These are phyloP conservation scores for Scedosporium minutisporum DNA, from an alignment of 2,329 filamentous ascomycete species.

Conservation along the genomic window DNA sequence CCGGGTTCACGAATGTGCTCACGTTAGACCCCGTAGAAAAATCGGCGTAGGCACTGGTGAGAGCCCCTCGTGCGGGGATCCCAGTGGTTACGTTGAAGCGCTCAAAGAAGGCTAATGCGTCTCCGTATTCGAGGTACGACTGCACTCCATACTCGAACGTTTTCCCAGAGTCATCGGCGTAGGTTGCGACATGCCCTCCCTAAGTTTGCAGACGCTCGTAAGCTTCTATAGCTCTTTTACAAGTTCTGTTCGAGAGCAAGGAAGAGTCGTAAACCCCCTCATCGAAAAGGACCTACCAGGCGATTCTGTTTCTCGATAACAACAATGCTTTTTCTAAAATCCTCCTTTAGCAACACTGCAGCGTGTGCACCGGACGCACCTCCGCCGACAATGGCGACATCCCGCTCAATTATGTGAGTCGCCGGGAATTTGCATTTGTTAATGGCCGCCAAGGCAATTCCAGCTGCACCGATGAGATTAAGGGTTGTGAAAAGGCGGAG, in stretches of 20 bases:
- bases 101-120: constrained; percentile 32
- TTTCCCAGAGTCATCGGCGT: constrained; percentile 26
- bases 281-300: constrained; percentile 17
- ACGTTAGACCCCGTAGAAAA: constrained; percentile 22
- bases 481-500: not conserved
- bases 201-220: constrained; percentile 12
- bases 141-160: constrained; percentile 27
- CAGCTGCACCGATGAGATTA: not conserved
- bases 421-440: not conserved
- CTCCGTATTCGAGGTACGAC: constrained; percentile 25
- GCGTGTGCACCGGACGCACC: constrained; percentile 27
- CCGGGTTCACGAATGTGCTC: constrained; percentile 16
- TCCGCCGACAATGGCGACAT: constrained; percentile 26
- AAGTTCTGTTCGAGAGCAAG: not conserved
- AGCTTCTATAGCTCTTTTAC: constrained; percentile 2
- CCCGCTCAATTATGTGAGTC: constrained; percentile 13
- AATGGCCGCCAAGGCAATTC: not conserved
- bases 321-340: constrained; percentile 21
- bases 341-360: constrained; percentile 24
- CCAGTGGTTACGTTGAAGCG: constrained; percentile 28
- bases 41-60: constrained; percentile 24
- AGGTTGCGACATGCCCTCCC: constrained; percentile 41
- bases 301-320: constrained; percentile 24
- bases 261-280: not conserved
- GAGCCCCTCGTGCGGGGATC: constrained; percentile 13